These are phyloP conservation scores for Pleurotus salmoneostramineus DNA, from an alignment of 768 basidiomycete genomes.

Conservation along the genomic window DNA sequence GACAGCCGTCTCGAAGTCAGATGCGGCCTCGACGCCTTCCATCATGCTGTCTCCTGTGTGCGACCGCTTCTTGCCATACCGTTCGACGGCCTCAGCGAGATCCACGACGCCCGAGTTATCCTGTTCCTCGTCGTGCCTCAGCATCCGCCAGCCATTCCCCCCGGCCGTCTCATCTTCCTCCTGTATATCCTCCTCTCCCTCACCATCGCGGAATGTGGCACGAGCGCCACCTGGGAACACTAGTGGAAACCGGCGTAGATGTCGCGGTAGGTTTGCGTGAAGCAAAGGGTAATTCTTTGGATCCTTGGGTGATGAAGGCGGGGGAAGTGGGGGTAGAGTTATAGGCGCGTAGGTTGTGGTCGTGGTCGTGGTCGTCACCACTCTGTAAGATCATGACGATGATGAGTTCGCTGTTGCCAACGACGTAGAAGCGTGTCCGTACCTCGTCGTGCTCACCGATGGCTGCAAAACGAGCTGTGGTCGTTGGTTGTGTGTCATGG, in stretches of 20 bases:
- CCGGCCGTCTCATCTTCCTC: slow-evolving; percentile 65
- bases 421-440: slow-evolving; percentile 22
- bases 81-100: slow-evolving; percentile 77
- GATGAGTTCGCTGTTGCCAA: slow-evolving; percentile 16
- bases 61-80: slow-evolving; percentile 83
- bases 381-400: slow-evolving; percentile 43
- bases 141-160: slow-evolving; percentile 74
- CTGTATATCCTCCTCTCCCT: slow-evolving; percentile 61
- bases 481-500: slow-evolving; percentile 60
- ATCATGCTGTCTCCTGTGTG: slow-evolving; percentile 52
- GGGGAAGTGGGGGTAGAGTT: slow-evolving; percentile 68
- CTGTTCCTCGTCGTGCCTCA: slow-evolving; percentile 57
- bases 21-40: slow-evolving; percentile 42
- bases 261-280: slow-evolving; percentile 69
- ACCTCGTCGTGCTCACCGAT: slow-evolving; percentile 85
- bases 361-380: slow-evolving; percentile 89
- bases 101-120: slow-evolving; percentile 54
- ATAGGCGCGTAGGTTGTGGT: slow-evolving; percentile 91
- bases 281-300: slow-evolving; percentile 77
- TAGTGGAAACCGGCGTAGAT: slow-evolving; percentile 70
- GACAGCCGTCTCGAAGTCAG: slow-evolving; percentile 36
- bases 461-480: slow-evolving; percentile 73
- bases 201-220: slow-evolving; percentile 76
- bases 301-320: slow-evolving; percentile 69
- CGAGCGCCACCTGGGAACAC: slow-evolving; percentile 78